Percentiles rank a stretch among this genome's conserved stretches.
phyloP scores from a whole-genome alignment of 352 stramenopile species.

The Phytophthora hybrid region DNA sequence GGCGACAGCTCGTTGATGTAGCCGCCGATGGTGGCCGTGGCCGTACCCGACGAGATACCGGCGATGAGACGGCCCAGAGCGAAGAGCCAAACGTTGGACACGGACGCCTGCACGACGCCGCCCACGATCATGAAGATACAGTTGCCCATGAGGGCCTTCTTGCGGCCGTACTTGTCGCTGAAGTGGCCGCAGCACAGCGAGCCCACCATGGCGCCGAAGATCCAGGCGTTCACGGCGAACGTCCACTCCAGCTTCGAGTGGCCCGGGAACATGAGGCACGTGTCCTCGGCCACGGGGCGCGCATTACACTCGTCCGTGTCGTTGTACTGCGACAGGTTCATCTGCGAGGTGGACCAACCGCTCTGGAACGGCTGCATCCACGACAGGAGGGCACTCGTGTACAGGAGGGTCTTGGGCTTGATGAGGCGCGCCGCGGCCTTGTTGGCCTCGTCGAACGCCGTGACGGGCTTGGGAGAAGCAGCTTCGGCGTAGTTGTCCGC shows the following conservation, averaged over 20 bases:
- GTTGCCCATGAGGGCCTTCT: conserved; percentile 7
- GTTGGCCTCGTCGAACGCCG: conserved; percentile 3
- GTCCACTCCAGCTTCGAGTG: conserved; percentile 27
- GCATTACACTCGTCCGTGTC: conserved; percentile 13
- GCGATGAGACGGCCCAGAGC: no score
- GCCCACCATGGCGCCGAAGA: conserved; percentile 9
- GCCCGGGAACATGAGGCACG: conserved; percentile 27
- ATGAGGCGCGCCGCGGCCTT: not conserved
- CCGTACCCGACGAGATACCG: no score
- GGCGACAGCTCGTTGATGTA: no score
- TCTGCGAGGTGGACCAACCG: no score
- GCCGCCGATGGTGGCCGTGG: no score
- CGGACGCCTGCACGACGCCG: no score
- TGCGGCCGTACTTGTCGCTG: conserved; percentile 13
- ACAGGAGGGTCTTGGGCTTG: not conserved
- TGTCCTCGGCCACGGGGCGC: conserved; percentile 20
- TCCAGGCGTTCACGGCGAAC: conserved; percentile 17
- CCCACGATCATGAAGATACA: no score
- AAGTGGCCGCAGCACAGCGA: conserved; percentile 9
- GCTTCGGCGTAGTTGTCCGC: conserved; percentile 20
- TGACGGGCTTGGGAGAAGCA: conserved; percentile 5
- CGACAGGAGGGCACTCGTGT: not conserved
- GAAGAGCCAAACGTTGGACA: no score
- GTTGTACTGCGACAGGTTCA: no score
- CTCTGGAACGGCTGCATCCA: not conserved